Conservation (phyloP, 768 basidiomycete genomes). For the Mycena latifolia region DNA sequence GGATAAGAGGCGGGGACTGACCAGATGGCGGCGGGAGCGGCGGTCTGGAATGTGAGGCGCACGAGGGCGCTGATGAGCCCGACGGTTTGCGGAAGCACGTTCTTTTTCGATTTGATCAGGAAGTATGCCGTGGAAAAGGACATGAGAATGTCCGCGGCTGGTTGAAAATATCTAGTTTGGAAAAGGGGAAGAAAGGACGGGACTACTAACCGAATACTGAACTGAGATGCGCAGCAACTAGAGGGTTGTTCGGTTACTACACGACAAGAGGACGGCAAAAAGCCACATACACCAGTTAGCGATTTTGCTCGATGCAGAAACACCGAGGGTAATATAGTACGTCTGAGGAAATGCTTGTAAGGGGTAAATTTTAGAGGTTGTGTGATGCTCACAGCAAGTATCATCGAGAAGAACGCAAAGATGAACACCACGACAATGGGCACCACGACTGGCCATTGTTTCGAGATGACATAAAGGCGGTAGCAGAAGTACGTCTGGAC, state of each 20-base stretch:
- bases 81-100: slow-evolving; percentile 45
- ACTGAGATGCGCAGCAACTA: slow-evolving; percentile 13
- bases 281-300: slow-evolving; percentile 3
- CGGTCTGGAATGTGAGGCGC: slow-evolving; percentile 45
- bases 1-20: slow-evolving; percentile 18
- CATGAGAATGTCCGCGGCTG: slow-evolving; percentile 20
- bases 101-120: slow-evolving; percentile 11
- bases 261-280: neutral
- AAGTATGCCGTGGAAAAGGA: slow-evolving; percentile 8
- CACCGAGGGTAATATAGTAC: slow-evolving; percentile 14
- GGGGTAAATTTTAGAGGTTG: too few relatives aligned
- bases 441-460: neutral
- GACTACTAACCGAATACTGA: slow-evolving; percentile 23
- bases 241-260: neutral
- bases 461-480: slow-evolving; percentile 21
- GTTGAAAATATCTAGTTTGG: neutral
- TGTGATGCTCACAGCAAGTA: slow-evolving; percentile 1
- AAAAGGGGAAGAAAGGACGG: neutral
- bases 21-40: slow-evolving; percentile 49
- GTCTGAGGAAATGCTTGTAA: neutral
- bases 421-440: slow-evolving; percentile 6
- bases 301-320: neutral
- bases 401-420: slow-evolving; percentile 19
- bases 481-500: slow-evolving; percentile 21
- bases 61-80: slow-evolving; percentile 44